Evolutionary conservation across 306 rosid species (phyloP), one percentile per base, ranked within the genome.

Genomic region (Hippophae rhamnoides): DNA sequence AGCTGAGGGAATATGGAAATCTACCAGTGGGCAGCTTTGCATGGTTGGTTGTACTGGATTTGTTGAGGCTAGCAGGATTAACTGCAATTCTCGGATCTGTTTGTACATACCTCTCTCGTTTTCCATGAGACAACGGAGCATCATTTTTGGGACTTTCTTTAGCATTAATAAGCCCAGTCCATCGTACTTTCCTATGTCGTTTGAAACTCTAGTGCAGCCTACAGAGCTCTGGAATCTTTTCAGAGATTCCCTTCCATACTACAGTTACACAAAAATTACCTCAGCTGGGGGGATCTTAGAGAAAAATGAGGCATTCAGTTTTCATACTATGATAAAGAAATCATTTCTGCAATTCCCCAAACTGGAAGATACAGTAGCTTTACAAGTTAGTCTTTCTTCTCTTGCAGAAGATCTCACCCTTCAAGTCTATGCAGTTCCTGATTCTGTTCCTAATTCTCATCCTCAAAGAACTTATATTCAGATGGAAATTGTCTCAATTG

Each of bases 11-110:
- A 61, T 83, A n/a, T 92, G 96, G 98, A 92, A 83, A 57, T 69
- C 95, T 56, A 73, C 93, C 26, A 85, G 82, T n/a, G 88, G 96
- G 47, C 95, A 87, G 72, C 98, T 92, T 62, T 92, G 96, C 81
- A 92, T 92, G 98, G 77, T 80, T 69, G 96, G 96, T 59, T 92
- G 98, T 79, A 71, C 68, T 59, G 95, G 95, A 61, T 63, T 68
- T 48, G 64, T 73, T 57, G 77, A 78, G 64, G 76, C 68, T 18
- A 80, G 80, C 67, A 76, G 74, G 66, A 67, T 72, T 52, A 63
- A 7, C 63, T 92, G 95, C 79, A 69, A 76, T 67, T 76, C 81
- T 46, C 81, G 89, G 69, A 85, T 92, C 69, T 87, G 95, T 74
- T 50, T 85, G 78, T 87, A 87, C 68, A 62, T 92, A 41, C 86